phyloP scores from a whole-genome alignment of 2,329 filamentous ascomycete genomes.

The Karstenula rhodostoma region DNA sequence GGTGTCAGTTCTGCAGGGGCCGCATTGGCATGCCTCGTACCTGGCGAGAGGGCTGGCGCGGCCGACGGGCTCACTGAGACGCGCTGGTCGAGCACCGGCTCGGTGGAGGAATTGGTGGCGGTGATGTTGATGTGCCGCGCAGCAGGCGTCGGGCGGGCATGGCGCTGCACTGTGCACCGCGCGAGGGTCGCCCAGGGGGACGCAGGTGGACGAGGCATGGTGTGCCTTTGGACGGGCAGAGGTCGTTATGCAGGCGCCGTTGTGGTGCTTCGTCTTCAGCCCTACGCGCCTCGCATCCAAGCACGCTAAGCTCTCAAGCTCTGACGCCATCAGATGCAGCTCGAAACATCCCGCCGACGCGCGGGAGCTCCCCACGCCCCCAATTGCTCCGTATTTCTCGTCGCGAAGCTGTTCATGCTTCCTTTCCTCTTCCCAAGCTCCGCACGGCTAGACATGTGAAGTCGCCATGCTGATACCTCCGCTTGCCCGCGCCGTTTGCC shows the following conservation, averaged over 20 bases:
- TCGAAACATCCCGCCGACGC: not conserved
- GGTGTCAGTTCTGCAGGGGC: not conserved
- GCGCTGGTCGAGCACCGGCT: constrained; percentile 49
- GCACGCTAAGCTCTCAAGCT: constrained; percentile 13
- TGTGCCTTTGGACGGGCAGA: constrained; percentile 7
- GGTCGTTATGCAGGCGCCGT: not conserved
- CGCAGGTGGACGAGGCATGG: constrained; percentile 43
- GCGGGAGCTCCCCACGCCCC: not conserved
- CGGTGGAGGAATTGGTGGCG: constrained; percentile 52
- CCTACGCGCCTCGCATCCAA: constrained; percentile 15
- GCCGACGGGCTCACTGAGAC: constrained; percentile 30
- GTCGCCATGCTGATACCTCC: constrained; percentile 45
- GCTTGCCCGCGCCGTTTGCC: constrained; percentile 45
- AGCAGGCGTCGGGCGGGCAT: constrained; percentile 25
- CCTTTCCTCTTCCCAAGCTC: not conserved
- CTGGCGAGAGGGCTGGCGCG: constrained; percentile 37
- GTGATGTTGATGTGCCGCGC: constrained; percentile 56
- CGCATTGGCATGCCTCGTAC: constrained; percentile 21
- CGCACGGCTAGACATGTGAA: constrained; percentile 16
- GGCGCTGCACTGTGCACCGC: constrained; percentile 25
- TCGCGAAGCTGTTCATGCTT: not conserved
- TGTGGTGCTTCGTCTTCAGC: constrained; percentile 3
- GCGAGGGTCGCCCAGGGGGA: constrained; percentile 35
- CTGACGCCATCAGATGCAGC: constrained; percentile 15
- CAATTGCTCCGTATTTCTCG: not conserved